A percentile compares a stretch with the other conserved stretches of the same genome.
Evolutionary conservation across 768 basidiomycete species (phyloP).

Genomic region (Russula brevipes): DNA sequence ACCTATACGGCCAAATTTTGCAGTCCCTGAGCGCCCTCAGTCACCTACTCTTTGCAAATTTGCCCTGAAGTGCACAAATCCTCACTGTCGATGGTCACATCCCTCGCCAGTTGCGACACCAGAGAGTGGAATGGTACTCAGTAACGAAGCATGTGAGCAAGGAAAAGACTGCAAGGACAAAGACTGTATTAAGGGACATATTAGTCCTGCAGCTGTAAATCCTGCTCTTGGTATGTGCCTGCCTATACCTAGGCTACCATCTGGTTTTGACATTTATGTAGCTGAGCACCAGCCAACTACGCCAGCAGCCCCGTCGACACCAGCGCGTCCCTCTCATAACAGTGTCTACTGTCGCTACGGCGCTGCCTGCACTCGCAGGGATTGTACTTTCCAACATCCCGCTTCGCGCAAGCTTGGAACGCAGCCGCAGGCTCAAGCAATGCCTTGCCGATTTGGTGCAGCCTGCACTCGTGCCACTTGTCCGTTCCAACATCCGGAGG

Average conservation of each 20-base stretch:
- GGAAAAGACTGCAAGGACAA: constrained; percentile 88
- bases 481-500: constrained; percentile 82
- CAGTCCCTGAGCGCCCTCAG: constrained; percentile 70
- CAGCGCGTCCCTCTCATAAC: constrained; percentile 29
- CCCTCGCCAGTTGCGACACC: constrained; percentile 95
- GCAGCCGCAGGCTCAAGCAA: constrained; percentile 16
- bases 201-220: constrained; percentile 76
- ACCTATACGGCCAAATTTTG: constrained; percentile 43
- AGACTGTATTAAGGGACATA: constrained; percentile 88
- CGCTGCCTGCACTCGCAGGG: constrained; percentile 74
- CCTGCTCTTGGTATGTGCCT: constrained; percentile 47
- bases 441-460: constrained; percentile 74
- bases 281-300: constrained; percentile 23
- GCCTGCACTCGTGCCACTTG: constrained; percentile 71
- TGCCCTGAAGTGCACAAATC: constrained; percentile 83
- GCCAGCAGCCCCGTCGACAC: constrained; percentile 39
- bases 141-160: constrained; percentile 87
- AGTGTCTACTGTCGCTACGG: constrained; percentile 72
- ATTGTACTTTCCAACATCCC: constrained; percentile 63
- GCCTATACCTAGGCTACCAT: neutral
- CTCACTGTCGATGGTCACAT: constrained; percentile 86
- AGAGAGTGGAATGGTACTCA: constrained; percentile 91
- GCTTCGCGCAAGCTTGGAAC: constrained; percentile 14
- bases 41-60: constrained; percentile 94
- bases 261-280: constrained; percentile 7